Evolutionary conservation across 2,329 filamentous ascomycete species (phyloP).

Genomic region (Cladophialophora carrionii): DNA sequence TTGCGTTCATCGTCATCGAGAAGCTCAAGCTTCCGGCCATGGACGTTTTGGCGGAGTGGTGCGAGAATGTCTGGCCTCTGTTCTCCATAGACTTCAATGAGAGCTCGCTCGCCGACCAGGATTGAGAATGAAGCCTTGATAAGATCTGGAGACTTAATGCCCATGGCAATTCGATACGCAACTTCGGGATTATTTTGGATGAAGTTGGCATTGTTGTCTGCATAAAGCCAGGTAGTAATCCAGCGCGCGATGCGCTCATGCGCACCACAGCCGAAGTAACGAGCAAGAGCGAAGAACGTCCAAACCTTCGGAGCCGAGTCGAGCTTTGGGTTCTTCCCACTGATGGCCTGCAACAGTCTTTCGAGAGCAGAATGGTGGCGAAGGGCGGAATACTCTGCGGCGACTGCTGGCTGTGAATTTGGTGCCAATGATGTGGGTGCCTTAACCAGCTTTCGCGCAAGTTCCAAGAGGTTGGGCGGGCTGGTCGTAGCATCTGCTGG

Average conservation of each 20-base stretch:
- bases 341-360: slow-evolving; percentile 62
- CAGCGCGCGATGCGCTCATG: slow-evolving; percentile 48
- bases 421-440: slow-evolving; percentile 1
- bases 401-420: slow-evolving; percentile 2
- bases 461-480: background rate
- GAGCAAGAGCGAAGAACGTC: slow-evolving; percentile 66
- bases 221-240: slow-evolving; percentile 63
- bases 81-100: slow-evolving; percentile 47
- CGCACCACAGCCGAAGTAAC: slow-evolving; percentile 56
- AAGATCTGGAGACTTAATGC: slow-evolving; percentile 43
- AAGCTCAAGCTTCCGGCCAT: slow-evolving; percentile 53
- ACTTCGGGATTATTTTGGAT: slow-evolving; percentile 67
- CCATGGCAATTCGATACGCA: slow-evolving; percentile 59
- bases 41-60: slow-evolving; percentile 41
- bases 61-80: slow-evolving; percentile 6
- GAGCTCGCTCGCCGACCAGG: slow-evolving; percentile 65
- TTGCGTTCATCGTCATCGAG: slow-evolving; percentile 61
- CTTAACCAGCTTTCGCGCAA: background rate
- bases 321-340: slow-evolving; percentile 58
- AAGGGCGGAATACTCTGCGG: slow-evolving; percentile 63
- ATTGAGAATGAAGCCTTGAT: slow-evolving; percentile 59
- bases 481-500: background rate
- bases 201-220: slow-evolving; percentile 59
- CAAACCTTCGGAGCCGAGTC: slow-evolving; percentile 69
- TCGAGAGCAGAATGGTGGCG: slow-evolving; percentile 68